A percentile compares a stretch with the other conserved stretches of the same genome.
These are phyloP conservation scores for Penicillium crystallinum DNA, from an alignment of 495 filamentous ascomycete species.

Conservation along the genomic window DNA sequence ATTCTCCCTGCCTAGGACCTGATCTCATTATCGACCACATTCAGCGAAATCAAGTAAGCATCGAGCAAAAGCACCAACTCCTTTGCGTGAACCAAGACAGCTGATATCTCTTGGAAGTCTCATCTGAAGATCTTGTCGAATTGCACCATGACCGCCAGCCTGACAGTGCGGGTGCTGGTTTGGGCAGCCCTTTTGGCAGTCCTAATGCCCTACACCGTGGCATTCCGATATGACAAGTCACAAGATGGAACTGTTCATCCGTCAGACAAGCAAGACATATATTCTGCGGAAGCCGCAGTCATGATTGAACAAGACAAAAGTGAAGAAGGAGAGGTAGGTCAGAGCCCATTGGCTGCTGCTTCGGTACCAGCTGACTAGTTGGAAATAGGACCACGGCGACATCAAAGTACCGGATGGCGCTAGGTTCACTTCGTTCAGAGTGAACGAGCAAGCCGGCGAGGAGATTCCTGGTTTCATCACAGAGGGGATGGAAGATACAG, in stretches of 20 bases:
- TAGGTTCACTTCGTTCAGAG: constrained; percentile 10
- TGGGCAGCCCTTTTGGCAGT: constrained; percentile 6
- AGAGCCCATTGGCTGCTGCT: not conserved
- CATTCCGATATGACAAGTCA: constrained; percentile 8
- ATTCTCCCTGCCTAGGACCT: not conserved
- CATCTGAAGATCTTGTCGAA: not conserved
- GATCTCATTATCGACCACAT: not conserved
- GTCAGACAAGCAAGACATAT: constrained; percentile 11
- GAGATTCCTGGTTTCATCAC: constrained; percentile 13
- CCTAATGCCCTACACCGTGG: constrained; percentile 5
- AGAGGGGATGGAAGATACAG: constrained; percentile 4
- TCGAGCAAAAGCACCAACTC: not conserved
- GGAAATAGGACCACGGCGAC: constrained; percentile 12
- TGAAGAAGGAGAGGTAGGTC: constrained; percentile 9
- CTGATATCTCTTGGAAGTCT: not conserved
- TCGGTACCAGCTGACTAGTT: constrained; percentile 6
- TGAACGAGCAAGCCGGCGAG: constrained; percentile 9
- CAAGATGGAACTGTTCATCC: constrained; percentile 4
- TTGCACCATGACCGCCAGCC: constrained; percentile 6
- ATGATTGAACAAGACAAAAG: constrained; percentile 5
- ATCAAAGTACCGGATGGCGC: constrained; percentile 14
- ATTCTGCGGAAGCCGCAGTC: constrained; percentile 6
- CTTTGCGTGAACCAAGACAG: no score
- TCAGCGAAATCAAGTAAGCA: not conserved
- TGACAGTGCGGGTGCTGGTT: constrained; percentile 6